These are phyloP conservation scores for Blastocystis sp. DNA, from an alignment of 352 stramenopile genomes.

Conservation along the genomic window DNA sequence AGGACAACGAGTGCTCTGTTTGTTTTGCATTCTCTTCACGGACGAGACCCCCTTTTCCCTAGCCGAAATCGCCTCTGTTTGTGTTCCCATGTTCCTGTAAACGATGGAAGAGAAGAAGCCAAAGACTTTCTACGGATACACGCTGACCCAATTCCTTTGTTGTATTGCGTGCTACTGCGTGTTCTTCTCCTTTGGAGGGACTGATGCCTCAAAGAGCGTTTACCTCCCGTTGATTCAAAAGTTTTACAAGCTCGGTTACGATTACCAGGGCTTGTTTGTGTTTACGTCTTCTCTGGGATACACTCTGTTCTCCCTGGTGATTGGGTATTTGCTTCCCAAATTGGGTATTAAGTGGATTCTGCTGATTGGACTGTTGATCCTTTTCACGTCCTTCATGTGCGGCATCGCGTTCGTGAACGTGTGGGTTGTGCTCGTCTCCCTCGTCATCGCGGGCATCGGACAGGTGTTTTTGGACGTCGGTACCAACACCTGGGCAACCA, in stretches of 20 bases:
- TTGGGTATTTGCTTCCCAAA: slow-evolving; percentile 29
- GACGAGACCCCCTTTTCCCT: neutral
- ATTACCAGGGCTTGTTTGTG: slow-evolving; percentile 61
- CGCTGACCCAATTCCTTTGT: slow-evolving; percentile 18
- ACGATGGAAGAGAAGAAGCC: neutral
- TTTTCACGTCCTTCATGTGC: neutral
- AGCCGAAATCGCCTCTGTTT: neutral
- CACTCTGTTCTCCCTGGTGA: slow-evolving; percentile 42
- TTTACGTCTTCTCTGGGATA: slow-evolving; percentile 40
- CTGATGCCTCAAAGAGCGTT: slow-evolving; percentile 25
- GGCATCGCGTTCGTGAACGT: slow-evolving; percentile 24
- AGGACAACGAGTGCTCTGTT: slow-evolving; percentile 26
- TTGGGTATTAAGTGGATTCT: slow-evolving; percentile 38
- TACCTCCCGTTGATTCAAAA: slow-evolving; percentile 48
- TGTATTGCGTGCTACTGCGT: slow-evolving; percentile 49
- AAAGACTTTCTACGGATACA: slow-evolving; percentile 54
- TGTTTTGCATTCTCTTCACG: neutral
- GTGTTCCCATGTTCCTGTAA: slow-evolving; percentile 23
- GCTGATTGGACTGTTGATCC: slow-evolving; percentile 14
- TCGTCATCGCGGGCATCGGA: slow-evolving; percentile 32
- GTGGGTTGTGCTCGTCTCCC: neutral
- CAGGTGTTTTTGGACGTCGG: slow-evolving; percentile 60
- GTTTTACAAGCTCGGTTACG: slow-evolving; percentile 59
- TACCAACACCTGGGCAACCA: slow-evolving; percentile 49
- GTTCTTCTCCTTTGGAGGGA: slow-evolving; percentile 47